Evolutionary conservation across 331 rosid genomes (phyloP).

Genomic region (Stylosanthes scabra): DNA sequence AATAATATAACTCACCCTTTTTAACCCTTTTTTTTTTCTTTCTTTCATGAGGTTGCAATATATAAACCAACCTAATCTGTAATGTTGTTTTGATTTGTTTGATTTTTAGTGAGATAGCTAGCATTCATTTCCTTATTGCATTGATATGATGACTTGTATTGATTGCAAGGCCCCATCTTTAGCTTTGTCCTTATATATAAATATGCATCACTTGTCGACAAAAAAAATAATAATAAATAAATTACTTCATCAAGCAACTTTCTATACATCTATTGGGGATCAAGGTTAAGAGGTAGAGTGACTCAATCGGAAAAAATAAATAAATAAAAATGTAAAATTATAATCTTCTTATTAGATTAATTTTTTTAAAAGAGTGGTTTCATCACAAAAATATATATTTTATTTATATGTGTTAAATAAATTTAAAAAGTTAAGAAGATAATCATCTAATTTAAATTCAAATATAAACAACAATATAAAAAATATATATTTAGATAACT

Average conservation of each 20-base stretch:
- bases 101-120: neutral
- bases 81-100: neutral
- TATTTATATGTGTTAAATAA: too few species aligned
- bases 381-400: too few species aligned
- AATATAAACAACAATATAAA: too few species aligned
- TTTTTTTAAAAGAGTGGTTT: too few species aligned
- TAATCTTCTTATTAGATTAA: too few species aligned
- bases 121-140: neutral
- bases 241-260: neutral
- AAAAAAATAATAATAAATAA: neutral
- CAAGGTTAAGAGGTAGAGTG: neutral
- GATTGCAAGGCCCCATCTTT: neutral
- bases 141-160: neutral
- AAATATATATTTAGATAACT: too few species aligned
- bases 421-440: too few species aligned
- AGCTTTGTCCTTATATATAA: slow-evolving; percentile 1
- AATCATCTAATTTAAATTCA: too few species aligned
- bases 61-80: neutral
- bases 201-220: neutral
- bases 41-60: too few species aligned
- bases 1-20: too few species aligned
- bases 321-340: neutral
- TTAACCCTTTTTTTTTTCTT: too few species aligned
- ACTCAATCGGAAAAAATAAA: neutral
- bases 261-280: neutral